Evolutionary conservation across 2,329 filamentous ascomycete genomes (phyloP), one percentile per base, ranked within the genome.

Genomic region (Lecanoromycetidae sp.): DNA sequence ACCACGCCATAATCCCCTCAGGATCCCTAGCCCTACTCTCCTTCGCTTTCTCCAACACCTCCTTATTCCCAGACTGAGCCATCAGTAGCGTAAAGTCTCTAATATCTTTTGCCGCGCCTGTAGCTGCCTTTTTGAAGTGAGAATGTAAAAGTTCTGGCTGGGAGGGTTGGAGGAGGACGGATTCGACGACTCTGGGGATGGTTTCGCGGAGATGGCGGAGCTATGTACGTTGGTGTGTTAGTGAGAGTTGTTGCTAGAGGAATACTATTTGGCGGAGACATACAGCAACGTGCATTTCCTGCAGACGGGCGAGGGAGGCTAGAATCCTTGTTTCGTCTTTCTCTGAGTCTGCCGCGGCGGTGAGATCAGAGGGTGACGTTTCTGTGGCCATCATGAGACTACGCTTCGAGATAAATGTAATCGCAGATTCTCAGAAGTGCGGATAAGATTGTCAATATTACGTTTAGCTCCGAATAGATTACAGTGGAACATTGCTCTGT

Each of bases 101-200:
- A 10, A 56, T 50, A 19, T 54, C 44, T 22, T 46, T 43, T 7
- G 30, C 46, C 10, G 52, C 48, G 17, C 23, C 44, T 20, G 26
- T 45, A 3, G 49, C 49, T 19, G 51, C 49, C 13, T 30, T 26
- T 5, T 51, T 33, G 37, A 52, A 57, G 15, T 44, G 44, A 2
- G 30, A 43, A 41, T 54, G 54, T n/a, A 57, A 41, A 10, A 49
- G 51, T 26, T 57, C 53, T 26, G 55, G 48, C 3, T 44, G 38
- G 9, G 19, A 17, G 3, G 43, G 43, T 29, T 46, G 41, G 20
- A 52, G 26, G 15, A 52, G 54, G 46, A 57, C 29, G 4, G 55
- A 49, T 15, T 54, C 44, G 23, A 57, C 44, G 15, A 57, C 42
- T n/a, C 44, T 43, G 4, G 54, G 54, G 15, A 57, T 49, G 4